A percentile compares a stretch with the other conserved stretches of the same genome.
Evolutionary conservation across 164 flowering plant genomes (phyloP).

Genomic region (Nymphaea colorata): DNA sequence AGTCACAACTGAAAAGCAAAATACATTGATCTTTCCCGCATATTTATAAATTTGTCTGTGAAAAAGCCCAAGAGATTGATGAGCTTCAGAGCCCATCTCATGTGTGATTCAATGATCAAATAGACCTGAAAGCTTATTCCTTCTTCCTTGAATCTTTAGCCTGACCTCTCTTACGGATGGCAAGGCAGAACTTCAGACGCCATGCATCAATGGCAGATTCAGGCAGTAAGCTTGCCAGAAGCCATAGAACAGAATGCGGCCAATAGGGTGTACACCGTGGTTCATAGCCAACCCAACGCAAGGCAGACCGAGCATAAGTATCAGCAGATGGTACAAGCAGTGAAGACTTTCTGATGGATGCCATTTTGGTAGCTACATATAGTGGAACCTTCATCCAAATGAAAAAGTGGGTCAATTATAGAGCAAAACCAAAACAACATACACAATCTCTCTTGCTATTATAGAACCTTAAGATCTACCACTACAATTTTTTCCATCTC

Average conservation of each 20-base stretch:
- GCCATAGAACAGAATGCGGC: slow-evolving; percentile 78
- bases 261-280: slow-evolving; percentile 95
- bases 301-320: slow-evolving; percentile 70
- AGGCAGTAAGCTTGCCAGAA: slow-evolving; percentile 32
- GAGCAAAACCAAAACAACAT: background rate
- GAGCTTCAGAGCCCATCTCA: no score
- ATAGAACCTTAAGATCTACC: no score
- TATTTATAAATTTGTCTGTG: no score
- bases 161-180: slow-evolving; percentile 60
- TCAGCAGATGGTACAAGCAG: slow-evolving; percentile 80
- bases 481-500: no score
- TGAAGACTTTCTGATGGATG: slow-evolving; percentile 68
- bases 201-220: slow-evolving; percentile 49
- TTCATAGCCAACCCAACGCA: slow-evolving; percentile 80
- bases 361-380: slow-evolving; percentile 94
- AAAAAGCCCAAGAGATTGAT: no score
- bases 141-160: slow-evolving; percentile 43
- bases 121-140: slow-evolving; percentile 13
- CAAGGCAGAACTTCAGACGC: slow-evolving; percentile 51
- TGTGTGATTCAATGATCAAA: background rate
- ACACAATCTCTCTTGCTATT: no score
- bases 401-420: background rate
- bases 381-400: slow-evolving; percentile 54
- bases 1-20: background rate
- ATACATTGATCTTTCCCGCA: background rate